These are phyloP conservation scores for Zasmidium citrigriseum DNA, from an alignment of 2,329 filamentous ascomycete species.

Conservation along the genomic window DNA sequence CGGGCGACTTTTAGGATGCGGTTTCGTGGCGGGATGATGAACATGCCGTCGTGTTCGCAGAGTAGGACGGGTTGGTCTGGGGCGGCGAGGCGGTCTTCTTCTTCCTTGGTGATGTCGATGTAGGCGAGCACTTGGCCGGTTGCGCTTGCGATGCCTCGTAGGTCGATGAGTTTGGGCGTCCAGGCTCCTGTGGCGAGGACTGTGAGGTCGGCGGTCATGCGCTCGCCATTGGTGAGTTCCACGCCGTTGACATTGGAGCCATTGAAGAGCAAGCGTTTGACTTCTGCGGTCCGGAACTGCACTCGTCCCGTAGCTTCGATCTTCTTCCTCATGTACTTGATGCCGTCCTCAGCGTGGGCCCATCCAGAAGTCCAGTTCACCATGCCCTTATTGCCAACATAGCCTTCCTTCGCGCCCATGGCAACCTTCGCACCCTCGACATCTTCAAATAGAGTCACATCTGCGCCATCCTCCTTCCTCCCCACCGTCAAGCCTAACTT, in stretches of 20 bases:
- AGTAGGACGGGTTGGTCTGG: conserved; percentile 68
- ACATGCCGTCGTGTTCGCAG: conserved; percentile 70
- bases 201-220: conserved; percentile 67
- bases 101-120: conserved; percentile 69
- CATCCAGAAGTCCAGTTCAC: conserved; percentile 72
- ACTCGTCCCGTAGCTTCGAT: conserved; percentile 56
- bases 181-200: conserved; percentile 86
- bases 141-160: conserved; percentile 73
- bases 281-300: conserved; percentile 53
- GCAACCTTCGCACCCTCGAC: conserved; percentile 41
- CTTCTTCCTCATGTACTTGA: conserved; percentile 62
- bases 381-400: conserved; percentile 59
- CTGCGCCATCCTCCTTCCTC: conserved; percentile 31
- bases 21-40: conserved; percentile 68
- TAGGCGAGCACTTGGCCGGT: conserved; percentile 83
- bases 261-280: conserved; percentile 44
- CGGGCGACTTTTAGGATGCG: conserved; percentile 50
- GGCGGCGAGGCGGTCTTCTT: conserved; percentile 62
- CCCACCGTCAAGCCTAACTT: conserved; percentile 48
- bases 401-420: conserved; percentile 30
- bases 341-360: conserved; percentile 73
- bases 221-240: conserved; percentile 52
- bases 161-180: conserved; percentile 75
- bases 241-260: conserved; percentile 56
- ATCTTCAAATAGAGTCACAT: conserved; percentile 41